phyloP scores from a whole-genome alignment of 306 rosid genomes.

The Vicia sativa region DNA sequence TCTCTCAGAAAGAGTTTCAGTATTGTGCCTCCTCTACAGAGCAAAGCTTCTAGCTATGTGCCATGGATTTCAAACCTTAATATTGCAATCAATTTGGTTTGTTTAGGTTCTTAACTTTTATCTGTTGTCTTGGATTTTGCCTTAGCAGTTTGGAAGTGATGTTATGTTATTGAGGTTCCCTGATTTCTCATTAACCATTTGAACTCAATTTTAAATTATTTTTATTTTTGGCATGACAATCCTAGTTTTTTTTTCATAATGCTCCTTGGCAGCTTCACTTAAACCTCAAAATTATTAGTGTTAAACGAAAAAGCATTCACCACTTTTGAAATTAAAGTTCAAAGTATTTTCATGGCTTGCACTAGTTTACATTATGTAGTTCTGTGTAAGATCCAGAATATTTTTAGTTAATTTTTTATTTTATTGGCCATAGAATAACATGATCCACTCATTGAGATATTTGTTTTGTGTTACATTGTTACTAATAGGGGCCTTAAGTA shows the following conservation, averaged over 20 bases:
- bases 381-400: not conserved
- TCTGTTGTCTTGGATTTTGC: slow-evolving; percentile 8
- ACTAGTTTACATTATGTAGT: not conserved
- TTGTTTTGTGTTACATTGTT: not conserved
- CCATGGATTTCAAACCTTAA: not conserved
- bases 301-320: not conserved
- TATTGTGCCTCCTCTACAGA: not conserved
- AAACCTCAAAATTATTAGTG: not conserved
- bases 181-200: too few species aligned
- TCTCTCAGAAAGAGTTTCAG: not conserved
- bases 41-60: not conserved
- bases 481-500: slow-evolving; percentile 8
- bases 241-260: too few species aligned
- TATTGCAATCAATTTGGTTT: slow-evolving; percentile 12
- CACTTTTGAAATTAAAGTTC: not conserved
- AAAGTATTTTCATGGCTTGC: not conserved
- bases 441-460: not conserved
- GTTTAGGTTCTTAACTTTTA: slow-evolving; percentile 2
- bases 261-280: not conserved
- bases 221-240: too few species aligned
- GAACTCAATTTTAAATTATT: too few species aligned
- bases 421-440: slow-evolving; percentile 7
- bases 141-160: slow-evolving; percentile 6
- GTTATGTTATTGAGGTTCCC: not conserved
- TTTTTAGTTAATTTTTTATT: not conserved